A percentile compares a stretch with the other conserved stretches of the same genome.
These are phyloP conservation scores for Afroboletus lepidellus DNA, from an alignment of 1,284 basidiomycete species.

Conservation along the genomic window DNA sequence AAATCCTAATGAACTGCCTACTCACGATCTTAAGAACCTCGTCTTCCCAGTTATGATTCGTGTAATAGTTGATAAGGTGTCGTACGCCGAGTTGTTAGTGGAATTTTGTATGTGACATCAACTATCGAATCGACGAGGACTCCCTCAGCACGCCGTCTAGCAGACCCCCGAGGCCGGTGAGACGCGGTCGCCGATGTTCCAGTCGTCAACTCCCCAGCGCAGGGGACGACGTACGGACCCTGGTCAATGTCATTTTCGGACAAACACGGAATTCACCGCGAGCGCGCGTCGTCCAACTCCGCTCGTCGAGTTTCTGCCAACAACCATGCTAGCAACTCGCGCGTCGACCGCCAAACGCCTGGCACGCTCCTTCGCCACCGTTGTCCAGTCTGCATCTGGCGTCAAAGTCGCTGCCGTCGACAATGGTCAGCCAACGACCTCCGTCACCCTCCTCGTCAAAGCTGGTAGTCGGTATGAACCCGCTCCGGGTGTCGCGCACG, in stretches of 20 bases:
- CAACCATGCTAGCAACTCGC: conserved; percentile 56
- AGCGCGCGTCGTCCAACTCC: conserved; percentile 24
- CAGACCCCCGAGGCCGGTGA: conserved; percentile 49
- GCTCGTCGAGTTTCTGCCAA: conserved; percentile 9
- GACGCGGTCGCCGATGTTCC: conserved; percentile 57
- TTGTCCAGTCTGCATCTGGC: conserved; percentile 68
- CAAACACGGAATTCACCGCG: conserved; percentile 25
- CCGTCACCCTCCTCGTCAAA: conserved; percentile 88
- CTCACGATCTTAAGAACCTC: conserved; percentile 44
- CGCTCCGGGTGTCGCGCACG: conserved; percentile 85
- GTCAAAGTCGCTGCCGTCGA: conserved; percentile 85
- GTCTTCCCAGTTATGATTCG: conserved; percentile 52
- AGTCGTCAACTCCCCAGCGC: conserved; percentile 55
- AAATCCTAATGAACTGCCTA: background rate
- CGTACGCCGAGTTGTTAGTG: conserved; percentile 51
- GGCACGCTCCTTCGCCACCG: conserved; percentile 75
- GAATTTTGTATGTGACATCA: conserved; percentile 32
- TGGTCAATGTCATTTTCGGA: conserved; percentile 17
- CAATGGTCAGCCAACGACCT: conserved; percentile 76
- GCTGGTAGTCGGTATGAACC: conserved; percentile 87
- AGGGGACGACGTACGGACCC: conserved; percentile 37
- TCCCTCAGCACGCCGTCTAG: conserved; percentile 55
- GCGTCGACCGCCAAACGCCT: conserved; percentile 57
- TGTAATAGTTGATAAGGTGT: conserved; percentile 59
- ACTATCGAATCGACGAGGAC: conserved; percentile 21